Evolutionary conservation across 495 filamentous ascomycete species (phyloP).

Genomic region (Staphylotrichum tortipilum): DNA sequence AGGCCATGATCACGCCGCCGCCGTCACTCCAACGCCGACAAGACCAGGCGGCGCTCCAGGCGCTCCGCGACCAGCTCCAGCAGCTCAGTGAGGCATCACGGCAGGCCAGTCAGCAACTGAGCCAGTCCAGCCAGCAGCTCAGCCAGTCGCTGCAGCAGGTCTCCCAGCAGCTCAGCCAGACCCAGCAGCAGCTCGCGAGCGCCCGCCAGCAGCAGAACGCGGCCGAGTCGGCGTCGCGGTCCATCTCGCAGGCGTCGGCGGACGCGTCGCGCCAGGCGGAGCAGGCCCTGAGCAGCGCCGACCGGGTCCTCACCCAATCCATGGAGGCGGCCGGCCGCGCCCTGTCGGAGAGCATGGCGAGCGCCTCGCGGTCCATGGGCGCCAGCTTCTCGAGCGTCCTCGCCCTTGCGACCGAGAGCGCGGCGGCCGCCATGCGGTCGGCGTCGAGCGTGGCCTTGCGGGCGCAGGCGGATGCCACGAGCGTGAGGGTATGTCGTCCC

Average conservation of each 20-base stretch:
- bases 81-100: no score
- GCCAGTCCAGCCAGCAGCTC: constrained; percentile 30
- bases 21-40: constrained; percentile 21
- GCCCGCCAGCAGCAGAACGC: constrained; percentile 7
- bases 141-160: constrained; percentile 24
- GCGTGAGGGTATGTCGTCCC: constrained; percentile 26
- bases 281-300: constrained; percentile 13
- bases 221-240: constrained; percentile 19
- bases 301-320: constrained; percentile 9
- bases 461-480: constrained; percentile 27
- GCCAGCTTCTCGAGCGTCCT: constrained; percentile 26
- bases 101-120: constrained; percentile 33
- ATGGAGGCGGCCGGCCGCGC: constrained; percentile 15
- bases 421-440: constrained; percentile 19
- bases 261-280: constrained; percentile 14
- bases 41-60: constrained; percentile 29
- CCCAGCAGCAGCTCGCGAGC: constrained; percentile 14
- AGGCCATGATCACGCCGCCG: constrained; percentile 14
- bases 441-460: constrained; percentile 29
- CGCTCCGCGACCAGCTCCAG: constrained; percentile 20
- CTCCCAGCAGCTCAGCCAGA: constrained; percentile 21
- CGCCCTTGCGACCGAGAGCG: constrained; percentile 26
- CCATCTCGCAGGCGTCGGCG: constrained; percentile 14
- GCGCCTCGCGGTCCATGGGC: constrained; percentile 9
- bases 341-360: constrained; percentile 16